Conservation (phyloP, 2,329 filamentous ascomycete genomes). For the Ambrosiella cleistominuta region DNA sequence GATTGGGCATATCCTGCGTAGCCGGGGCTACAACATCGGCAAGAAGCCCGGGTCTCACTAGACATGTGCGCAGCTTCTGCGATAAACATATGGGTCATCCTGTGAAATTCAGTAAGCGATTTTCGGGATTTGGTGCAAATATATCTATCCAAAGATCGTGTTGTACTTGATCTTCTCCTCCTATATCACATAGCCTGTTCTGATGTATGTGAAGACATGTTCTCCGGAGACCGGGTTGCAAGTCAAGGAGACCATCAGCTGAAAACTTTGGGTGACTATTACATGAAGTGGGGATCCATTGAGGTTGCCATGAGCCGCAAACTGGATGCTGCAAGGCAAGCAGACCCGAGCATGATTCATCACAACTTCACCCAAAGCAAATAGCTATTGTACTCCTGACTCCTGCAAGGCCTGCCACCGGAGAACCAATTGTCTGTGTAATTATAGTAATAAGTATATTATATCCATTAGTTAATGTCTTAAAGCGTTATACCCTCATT, state of each 20-base stretch:
- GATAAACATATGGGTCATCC: too few relatives aligned
- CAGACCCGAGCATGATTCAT: background rate
- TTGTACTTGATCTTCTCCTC: too few relatives aligned
- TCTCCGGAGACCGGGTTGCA: too few relatives aligned
- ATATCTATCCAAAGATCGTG: too few relatives aligned
- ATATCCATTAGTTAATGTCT: background rate
- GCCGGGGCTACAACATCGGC: slow-evolving; percentile 91
- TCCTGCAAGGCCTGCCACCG: background rate
- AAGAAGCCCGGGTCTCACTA: slow-evolving; percentile 32
- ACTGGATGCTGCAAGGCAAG: background rate
- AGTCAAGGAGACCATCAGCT: too few relatives aligned
- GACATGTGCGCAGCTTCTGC: too few relatives aligned
- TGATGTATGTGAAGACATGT: too few relatives aligned
- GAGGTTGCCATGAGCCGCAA: too few relatives aligned
- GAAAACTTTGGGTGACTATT: background rate
- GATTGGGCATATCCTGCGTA: slow-evolving; percentile 72
- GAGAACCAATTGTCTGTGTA: background rate
- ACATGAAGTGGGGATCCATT: background rate
- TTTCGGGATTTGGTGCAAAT: too few relatives aligned
- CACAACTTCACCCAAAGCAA: background rate
- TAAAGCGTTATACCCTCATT: background rate
- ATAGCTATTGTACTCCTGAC: background rate
- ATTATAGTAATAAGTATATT: background rate
- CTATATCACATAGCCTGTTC: too few relatives aligned
- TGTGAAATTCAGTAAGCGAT: too few relatives aligned